phyloP scores from a whole-genome alignment of 2,329 filamentous ascomycete species.

The Colletotrichum destructivum region DNA sequence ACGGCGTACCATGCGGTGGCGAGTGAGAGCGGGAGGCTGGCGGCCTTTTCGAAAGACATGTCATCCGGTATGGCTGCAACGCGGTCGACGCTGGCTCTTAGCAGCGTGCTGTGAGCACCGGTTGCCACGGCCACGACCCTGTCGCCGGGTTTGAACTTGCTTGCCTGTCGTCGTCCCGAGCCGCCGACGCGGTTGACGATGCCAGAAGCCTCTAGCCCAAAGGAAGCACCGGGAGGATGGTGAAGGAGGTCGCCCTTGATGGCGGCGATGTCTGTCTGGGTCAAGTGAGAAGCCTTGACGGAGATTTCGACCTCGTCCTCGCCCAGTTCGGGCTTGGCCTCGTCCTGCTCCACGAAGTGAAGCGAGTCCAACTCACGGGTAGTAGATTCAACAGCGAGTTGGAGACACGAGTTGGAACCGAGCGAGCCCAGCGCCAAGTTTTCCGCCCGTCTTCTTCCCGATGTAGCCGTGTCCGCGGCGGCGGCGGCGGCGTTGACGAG shows the following conservation, averaged over 20 bases:
- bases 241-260: slow-evolving; percentile 46
- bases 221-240: slow-evolving; percentile 11
- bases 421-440: not conserved
- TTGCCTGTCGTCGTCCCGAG: slow-evolving; percentile 46
- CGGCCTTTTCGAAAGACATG: slow-evolving; percentile 56
- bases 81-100: slow-evolving; percentile 39
- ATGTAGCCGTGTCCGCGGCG: not conserved
- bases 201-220: slow-evolving; percentile 52
- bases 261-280: slow-evolving; percentile 46
- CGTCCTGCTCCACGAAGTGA: not conserved
- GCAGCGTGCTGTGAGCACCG: not conserved
- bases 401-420: not conserved
- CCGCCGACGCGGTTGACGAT: slow-evolving; percentile 51
- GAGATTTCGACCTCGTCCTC: slow-evolving; percentile 47
- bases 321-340: not conserved
- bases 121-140: slow-evolving; percentile 51
- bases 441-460: not conserved
- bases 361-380: not conserved
- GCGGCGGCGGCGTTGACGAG: not conserved
- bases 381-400: not conserved
- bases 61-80: slow-evolving; percentile 54
- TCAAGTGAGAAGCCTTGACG: slow-evolving; percentile 46
- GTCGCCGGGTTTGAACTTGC: slow-evolving; percentile 49
- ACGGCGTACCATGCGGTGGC: slow-evolving; percentile 49
- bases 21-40: slow-evolving; percentile 48